Evolutionary conservation across 2,329 filamentous ascomycete species (phyloP), one percentile per base, ranked within the genome.

Genomic region (Alternaria panax): DNA sequence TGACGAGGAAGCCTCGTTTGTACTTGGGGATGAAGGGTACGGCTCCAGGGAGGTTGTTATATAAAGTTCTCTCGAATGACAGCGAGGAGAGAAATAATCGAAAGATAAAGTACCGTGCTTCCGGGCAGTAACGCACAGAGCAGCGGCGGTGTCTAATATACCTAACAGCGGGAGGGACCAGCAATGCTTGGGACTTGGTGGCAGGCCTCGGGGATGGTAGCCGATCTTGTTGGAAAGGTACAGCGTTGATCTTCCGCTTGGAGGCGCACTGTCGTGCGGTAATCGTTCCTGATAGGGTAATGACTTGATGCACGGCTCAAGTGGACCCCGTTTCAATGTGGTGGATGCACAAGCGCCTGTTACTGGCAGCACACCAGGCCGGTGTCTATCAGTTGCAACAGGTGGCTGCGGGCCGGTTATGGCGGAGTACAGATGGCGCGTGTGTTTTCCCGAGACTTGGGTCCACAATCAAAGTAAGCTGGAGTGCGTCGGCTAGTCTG

Each of bases 171-270:
- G 68, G 64, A 74, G 64, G 64, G 65, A 61, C 64, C 64, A 64
- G 68, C 70, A 73, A 72, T 69, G 71, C 70, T 72, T 71, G 68
- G 62, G 59, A 38, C 53, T 53, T 47, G 50, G 57, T 60, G 54
- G 60, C 57, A 61, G 58, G 64, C 54, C 60, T 64, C 63, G 68
- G 71, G 70, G 64, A 69, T 61, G 68, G 64, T 65, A 45, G 59
- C 48, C 53, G 60, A 69, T 75, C 64, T 69, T 69, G 71, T 64
- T 67, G 74, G 74, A 65, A 75, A 71, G 59, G 59, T 55, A 63
- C 45, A 60, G 47, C 59, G 74, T 53, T 70, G 75, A 78, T 78
- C 74, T 67, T 70, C 66, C 69, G 70, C 68, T 62, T 58, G 53
- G 63, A 62, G 61, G 59, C 59, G 66, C 63, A 64, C 68, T 57